Evolutionary conservation across 805 yeast genomes (phyloP), one percentile per base, ranked within the genome.

Genomic region (Candida caryicola): DNA sequence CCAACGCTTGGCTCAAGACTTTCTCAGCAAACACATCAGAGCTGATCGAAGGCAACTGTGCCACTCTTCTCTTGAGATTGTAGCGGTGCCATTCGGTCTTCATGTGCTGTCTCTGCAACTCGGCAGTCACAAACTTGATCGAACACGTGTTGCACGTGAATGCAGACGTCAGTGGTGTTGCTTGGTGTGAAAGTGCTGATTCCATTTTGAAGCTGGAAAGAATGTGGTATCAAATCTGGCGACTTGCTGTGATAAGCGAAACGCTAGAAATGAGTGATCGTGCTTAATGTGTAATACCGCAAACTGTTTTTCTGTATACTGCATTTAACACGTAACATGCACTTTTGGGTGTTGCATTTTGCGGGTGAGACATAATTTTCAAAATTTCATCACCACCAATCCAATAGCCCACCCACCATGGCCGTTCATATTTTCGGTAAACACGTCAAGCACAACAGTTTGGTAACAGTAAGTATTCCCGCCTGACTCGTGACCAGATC

Each of bases 71-170:
- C 58, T 93, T 93, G 55, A 93, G 73, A 55, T 93, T 93, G 62
- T 93, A 93, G 46, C 99, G 76, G 58, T 93, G 99, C 99, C 99
- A 93, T 40, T 93, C 99, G 2, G 96, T 82, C 58, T 86, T 88
- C 99, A 93, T 93, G 59, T 93, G 99, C 47, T 74, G 75, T 45
- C 98, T 74, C 65, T 93, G 99, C 41, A 81, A 71, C 45, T 82
- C 93, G n/a, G 95, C 82, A 26, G 81, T 71, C 30, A 82, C 77
- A 55, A 93, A 93, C 32, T 81, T 81, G 46, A 88, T 78, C 17
- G 79, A 80, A 62, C 99, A 93, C 15, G 96, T 83, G 55, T 90
- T 86, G 64, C 99, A 93, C 9, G 96, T 88, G 40, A 60, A 60
- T 9, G 52, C 47, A 3, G 63, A 50, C 5, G 51, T 49, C 33